These are phyloP conservation scores for Choiromyces venosus DNA, from an alignment of 495 filamentous ascomycete genomes.

Conservation along the genomic window DNA sequence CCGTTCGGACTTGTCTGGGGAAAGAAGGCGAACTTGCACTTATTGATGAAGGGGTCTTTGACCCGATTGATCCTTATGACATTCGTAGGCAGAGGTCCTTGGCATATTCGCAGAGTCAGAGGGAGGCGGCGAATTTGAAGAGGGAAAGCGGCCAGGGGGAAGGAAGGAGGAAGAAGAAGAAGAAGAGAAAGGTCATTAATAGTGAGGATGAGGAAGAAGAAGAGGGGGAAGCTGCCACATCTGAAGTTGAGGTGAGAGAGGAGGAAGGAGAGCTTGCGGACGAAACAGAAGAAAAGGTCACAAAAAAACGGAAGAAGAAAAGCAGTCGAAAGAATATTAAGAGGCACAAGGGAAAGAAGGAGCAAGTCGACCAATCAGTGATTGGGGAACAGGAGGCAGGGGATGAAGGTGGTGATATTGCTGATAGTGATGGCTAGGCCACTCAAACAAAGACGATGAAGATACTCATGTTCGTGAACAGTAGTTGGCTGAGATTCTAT, in stretches of 20 bases:
- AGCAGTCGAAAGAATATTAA: background rate
- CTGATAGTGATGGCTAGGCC: background rate
- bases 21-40: conserved; percentile 30
- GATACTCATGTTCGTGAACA: background rate
- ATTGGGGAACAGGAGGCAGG: background rate
- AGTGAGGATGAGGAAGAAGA: background rate
- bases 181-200: background rate
- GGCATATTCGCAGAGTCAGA: background rate
- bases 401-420: background rate
- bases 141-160: background rate
- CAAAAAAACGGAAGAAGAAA: background rate
- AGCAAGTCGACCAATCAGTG: background rate
- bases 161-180: background rate
- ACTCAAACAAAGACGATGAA: background rate
- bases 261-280: background rate
- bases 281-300: background rate
- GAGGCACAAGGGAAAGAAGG: background rate
- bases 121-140: background rate
- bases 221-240: background rate
- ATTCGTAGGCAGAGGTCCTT: background rate
- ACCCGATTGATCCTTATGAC: background rate
- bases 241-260: background rate
- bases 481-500: background rate
- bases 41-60: conserved; percentile 13
- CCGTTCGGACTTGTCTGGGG: conserved; percentile 23